A percentile compares a stretch with the other conserved stretches of the same genome.
These are phyloP conservation scores for Jaltomata sinuosa DNA, from an alignment of 257 asterid species.

Conservation along the genomic window DNA sequence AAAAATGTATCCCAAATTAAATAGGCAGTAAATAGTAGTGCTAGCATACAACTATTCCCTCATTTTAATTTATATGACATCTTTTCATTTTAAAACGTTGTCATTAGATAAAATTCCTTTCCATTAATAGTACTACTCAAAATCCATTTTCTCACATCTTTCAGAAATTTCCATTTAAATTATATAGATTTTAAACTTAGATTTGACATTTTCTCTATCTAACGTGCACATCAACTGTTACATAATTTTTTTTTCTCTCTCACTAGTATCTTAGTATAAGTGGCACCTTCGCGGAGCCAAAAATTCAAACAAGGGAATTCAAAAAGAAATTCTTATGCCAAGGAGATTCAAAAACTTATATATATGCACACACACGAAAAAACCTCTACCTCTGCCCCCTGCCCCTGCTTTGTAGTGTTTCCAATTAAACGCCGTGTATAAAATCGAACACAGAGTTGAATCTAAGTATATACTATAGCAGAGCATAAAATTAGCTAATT, in stretches of 20 bases:
- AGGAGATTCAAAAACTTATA: too few species aligned
- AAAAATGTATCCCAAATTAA: not conserved
- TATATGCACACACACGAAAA: too few species aligned
- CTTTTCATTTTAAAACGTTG: not conserved
- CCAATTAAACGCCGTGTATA: not conserved
- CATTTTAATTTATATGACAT: not conserved
- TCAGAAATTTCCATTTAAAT: not conserved
- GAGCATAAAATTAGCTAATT: not conserved
- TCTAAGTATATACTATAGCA: not conserved
- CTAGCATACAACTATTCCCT: too few species aligned
- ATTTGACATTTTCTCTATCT: not conserved
- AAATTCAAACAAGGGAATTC: too few species aligned
- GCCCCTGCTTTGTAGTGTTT: too few species aligned
- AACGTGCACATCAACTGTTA: not conserved
- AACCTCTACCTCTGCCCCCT: too few species aligned
- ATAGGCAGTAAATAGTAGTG: too few species aligned
- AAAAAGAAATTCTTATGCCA: too few species aligned
- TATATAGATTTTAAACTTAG: not conserved
- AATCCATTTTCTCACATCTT: not conserved
- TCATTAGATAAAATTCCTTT: not conserved
- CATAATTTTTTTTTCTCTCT: too few species aligned
- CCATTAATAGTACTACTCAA: not conserved
- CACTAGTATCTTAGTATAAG: not conserved
- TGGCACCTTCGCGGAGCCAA: not conserved
- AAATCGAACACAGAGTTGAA: not conserved